Percentiles rank a stretch among this genome's conserved stretches.
These are phyloP conservation scores for Nicotiana tomentosiformis DNA, from an alignment of 257 asterid species.

Conservation along the genomic window DNA sequence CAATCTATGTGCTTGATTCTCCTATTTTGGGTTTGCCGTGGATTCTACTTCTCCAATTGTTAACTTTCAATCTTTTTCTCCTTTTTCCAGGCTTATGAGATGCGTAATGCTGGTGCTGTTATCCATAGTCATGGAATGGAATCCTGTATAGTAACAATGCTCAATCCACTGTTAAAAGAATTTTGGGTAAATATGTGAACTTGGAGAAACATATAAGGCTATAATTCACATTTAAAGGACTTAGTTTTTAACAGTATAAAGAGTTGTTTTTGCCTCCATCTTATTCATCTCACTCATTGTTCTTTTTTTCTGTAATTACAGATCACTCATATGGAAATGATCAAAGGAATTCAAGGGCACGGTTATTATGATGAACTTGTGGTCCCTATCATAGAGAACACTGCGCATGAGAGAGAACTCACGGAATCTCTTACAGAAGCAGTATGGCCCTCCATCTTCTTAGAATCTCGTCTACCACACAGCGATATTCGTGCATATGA, in stretches of 20 bases:
- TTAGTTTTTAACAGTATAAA: too few relatives aligned
- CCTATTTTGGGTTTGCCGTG: neutral
- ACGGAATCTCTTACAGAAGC: slow-evolving; percentile 87
- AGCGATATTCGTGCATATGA: neutral
- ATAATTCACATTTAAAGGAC: too few relatives aligned
- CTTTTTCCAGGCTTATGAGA: slow-evolving; percentile 61
- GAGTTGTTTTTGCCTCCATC: too few relatives aligned
- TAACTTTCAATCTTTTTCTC: slow-evolving; percentile 1
- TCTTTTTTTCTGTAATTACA: slow-evolving; percentile 19
- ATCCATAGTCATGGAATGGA: slow-evolving; percentile 99
- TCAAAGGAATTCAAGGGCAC: slow-evolving; percentile 92
- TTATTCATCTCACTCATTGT: neutral
- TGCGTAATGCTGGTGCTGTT: slow-evolving; percentile 95
- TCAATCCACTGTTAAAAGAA: slow-evolving; percentile 77
- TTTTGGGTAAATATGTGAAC: slow-evolving; percentile 50
- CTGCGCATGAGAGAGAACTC: slow-evolving; percentile 94
- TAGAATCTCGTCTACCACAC: neutral
- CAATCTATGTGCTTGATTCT: neutral
- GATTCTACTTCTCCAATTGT: neutral
- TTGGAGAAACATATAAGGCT: neutral
- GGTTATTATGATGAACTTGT: slow-evolving; percentile 94
- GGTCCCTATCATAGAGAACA: slow-evolving; percentile 85
- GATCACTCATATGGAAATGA: slow-evolving; percentile 99
- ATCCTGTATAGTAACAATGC: slow-evolving; percentile 86
- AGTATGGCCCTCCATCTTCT: slow-evolving; percentile 29